A percentile compares a stretch with the other conserved stretches of the same genome.
phyloP scores from a whole-genome alignment of 148 eudicot species.

The Tetragonia tetragonoides region DNA sequence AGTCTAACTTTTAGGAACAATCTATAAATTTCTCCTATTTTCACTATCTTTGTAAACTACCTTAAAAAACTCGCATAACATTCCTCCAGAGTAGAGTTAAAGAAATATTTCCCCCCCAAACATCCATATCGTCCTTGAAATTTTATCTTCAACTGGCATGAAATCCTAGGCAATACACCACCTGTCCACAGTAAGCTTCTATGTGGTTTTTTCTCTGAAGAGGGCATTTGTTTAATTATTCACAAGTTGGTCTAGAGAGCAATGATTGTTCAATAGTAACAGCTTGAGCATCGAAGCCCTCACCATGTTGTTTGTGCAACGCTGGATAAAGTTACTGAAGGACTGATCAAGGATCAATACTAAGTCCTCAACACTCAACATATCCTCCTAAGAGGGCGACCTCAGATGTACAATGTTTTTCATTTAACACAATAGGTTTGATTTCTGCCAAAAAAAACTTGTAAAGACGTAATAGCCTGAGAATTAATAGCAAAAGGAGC shows the following conservation, averaged over 20 bases:
- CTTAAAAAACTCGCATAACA: no score
- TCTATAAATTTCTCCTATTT: no score
- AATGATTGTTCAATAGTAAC: conserved; percentile 59
- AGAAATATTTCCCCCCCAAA: neutral
- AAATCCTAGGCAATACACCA: conserved; percentile 64
- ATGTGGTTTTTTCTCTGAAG: conserved; percentile 58
- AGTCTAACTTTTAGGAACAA: no score
- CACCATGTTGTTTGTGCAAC: conserved; percentile 43
- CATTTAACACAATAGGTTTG: conserved; percentile 71
- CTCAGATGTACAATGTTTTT: conserved; percentile 67
- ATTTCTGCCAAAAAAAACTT: conserved; percentile 93
- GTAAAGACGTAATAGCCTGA: conserved; percentile 97
- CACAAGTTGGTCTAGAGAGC: conserved; percentile 36
- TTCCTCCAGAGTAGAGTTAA: no score
- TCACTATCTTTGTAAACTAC: no score
- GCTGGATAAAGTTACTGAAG: conserved; percentile 54
- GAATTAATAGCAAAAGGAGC: conserved; percentile 4
- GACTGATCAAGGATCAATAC: conserved; percentile 92
- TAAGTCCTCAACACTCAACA: conserved; percentile 82
- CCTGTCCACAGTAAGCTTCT: conserved; percentile 57
- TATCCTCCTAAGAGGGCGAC: conserved; percentile 82
- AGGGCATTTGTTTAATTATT: conserved; percentile 33
- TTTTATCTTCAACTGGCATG: conserved; percentile 64
- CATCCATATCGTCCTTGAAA: conserved; percentile 88
- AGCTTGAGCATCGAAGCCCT: conserved; percentile 54